These are phyloP conservation scores for Phialophora expanda DNA, from an alignment of 2,329 filamentous ascomycete species.

Conservation along the genomic window DNA sequence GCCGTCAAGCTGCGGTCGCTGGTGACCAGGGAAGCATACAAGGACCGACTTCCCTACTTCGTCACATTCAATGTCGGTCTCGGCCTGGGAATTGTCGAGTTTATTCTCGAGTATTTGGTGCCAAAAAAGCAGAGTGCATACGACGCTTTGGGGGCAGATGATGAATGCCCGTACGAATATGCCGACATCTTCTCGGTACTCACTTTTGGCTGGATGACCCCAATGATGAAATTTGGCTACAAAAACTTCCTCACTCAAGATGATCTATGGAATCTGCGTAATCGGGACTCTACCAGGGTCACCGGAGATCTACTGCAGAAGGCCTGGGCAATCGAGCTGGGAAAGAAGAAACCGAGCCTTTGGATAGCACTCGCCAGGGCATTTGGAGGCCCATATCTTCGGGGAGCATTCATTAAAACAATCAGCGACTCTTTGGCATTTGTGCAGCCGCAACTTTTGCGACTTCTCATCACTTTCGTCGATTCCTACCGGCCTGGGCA, in stretches of 20 bases:
- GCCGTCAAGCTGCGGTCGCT: slow-evolving; percentile 85
- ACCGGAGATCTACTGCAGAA: slow-evolving; percentile 73
- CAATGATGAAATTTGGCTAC: slow-evolving; percentile 95
- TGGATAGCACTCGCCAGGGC: slow-evolving; percentile 85
- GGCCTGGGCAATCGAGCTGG: slow-evolving; percentile 77
- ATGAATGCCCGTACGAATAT: slow-evolving; percentile 80
- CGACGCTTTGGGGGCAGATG: slow-evolving; percentile 69
- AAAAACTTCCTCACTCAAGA: slow-evolving; percentile 90
- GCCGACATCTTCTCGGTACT: slow-evolving; percentile 91
- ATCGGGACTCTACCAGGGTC: slow-evolving; percentile 75
- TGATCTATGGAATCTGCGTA: slow-evolving; percentile 90
- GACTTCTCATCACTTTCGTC: slow-evolving; percentile 82
- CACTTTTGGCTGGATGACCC: slow-evolving; percentile 98
- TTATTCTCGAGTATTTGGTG: slow-evolving; percentile 82
- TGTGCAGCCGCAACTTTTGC: slow-evolving; percentile 85
- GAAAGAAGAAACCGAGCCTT: slow-evolving; percentile 76
- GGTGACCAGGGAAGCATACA: slow-evolving; percentile 75
- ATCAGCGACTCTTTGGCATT: slow-evolving; percentile 86
- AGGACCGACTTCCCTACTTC: slow-evolving; percentile 73
- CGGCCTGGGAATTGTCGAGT: slow-evolving; percentile 71
- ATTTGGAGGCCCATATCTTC: slow-evolving; percentile 82
- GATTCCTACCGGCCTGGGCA: slow-evolving; percentile 69
- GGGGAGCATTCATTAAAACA: slow-evolving; percentile 86
- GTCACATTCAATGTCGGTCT: slow-evolving; percentile 74
- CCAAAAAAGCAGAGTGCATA: slow-evolving; percentile 77